phyloP scores from a whole-genome alignment of 2,329 filamentous ascomycete species.

The Alternaria rosae region DNA sequence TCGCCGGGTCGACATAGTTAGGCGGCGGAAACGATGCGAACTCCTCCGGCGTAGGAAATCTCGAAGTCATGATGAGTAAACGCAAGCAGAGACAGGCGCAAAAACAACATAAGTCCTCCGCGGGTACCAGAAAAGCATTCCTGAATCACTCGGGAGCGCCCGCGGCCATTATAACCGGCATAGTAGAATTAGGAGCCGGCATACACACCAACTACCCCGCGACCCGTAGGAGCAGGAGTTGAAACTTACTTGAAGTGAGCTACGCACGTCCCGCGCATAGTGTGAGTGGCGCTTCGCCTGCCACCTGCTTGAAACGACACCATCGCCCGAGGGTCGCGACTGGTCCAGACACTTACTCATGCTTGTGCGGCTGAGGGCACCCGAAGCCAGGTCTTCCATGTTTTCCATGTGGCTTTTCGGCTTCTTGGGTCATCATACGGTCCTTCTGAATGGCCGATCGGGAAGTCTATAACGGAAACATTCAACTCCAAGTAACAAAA shows the following conservation, averaged over 20 bases:
- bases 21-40: conserved; percentile 36
- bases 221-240: conserved; percentile 2
- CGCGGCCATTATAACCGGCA: conserved; percentile 15
- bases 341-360: neutral
- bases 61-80: conserved; percentile 29
- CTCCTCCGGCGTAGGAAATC: conserved; percentile 35
- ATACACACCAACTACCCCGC: conserved; percentile 5
- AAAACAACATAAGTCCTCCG: neutral
- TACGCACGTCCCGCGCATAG: conserved; percentile 9
- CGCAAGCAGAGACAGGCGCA: neutral
- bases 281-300: conserved; percentile 3
- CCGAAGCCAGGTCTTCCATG: neutral
- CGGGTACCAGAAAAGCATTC: conserved; percentile 6
- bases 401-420: neutral
- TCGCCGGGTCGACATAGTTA: conserved; percentile 41
- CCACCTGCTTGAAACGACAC: conserved; percentile 14
- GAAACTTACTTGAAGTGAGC: conserved; percentile 10
- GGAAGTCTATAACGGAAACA: neutral
- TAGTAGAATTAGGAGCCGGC: conserved; percentile 1
- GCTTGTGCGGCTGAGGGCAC: neutral
- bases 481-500: neutral
- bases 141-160: conserved; percentile 8
- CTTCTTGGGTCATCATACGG: neutral
- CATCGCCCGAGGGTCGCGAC: conserved; percentile 2
- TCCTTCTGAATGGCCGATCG: neutral